A percentile compares a stretch with the other conserved stretches of the same genome.
phyloP scores from a whole-genome alignment of 768 basidiomycete genomes.

The Mycena maculata region DNA sequence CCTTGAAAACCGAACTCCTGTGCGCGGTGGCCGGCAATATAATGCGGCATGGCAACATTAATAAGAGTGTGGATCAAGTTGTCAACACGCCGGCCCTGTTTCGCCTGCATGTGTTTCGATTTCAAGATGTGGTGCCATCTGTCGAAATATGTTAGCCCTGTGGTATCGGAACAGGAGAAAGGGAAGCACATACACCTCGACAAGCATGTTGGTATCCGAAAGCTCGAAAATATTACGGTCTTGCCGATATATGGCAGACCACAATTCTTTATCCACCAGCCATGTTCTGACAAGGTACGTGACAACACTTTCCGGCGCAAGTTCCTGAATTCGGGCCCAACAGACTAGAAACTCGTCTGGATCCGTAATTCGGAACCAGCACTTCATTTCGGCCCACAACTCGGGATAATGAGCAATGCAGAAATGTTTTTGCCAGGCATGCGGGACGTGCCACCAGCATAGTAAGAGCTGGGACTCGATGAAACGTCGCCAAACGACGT shows the following conservation, averaged over 20 bases:
- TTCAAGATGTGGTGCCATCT: conserved; percentile 34
- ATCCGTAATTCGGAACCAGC: conserved; percentile 29
- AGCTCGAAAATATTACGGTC: conserved; percentile 20
- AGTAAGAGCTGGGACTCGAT: conserved; percentile 1
- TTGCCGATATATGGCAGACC: conserved; percentile 28
- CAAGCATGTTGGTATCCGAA: conserved; percentile 31
- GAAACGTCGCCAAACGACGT: not conserved
- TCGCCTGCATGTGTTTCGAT: conserved; percentile 33
- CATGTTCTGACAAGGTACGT: conserved; percentile 19
- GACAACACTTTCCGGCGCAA: no score
- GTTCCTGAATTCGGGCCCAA: conserved; percentile 13
- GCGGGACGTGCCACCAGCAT: conserved; percentile 37
- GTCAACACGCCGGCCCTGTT: conserved; percentile 37
- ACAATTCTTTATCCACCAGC: conserved; percentile 5
- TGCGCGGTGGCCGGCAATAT: not conserved
- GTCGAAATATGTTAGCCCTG: no score
- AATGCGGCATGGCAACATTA: conserved; percentile 30
- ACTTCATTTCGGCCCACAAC: conserved; percentile 28
- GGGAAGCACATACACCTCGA: conserved; percentile 34
- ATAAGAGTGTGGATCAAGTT: conserved; percentile 36
- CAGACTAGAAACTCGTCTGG: conserved; percentile 5
- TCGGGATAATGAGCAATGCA: conserved; percentile 13
- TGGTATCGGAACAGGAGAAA: no score
- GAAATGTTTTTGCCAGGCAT: conserved; percentile 34
- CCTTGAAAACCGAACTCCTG: not conserved